Evolutionary conservation across 176 grass and related monocot species (phyloP).

Genomic region (Avena sativa): DNA sequence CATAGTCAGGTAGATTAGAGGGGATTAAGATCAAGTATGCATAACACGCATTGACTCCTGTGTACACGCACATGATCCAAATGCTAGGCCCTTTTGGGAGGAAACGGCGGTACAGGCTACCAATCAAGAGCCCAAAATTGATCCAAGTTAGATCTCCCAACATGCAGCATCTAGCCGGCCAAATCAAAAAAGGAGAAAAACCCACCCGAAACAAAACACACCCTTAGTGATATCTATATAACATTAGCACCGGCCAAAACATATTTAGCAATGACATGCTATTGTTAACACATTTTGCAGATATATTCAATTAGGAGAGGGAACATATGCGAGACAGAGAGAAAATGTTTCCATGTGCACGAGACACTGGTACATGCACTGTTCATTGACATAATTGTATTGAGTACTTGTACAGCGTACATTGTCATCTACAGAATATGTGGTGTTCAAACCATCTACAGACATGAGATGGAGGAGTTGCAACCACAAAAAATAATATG

Average conservation of each 20-base stretch:
- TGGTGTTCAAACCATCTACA: slow-evolving; percentile 23
- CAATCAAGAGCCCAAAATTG: no score
- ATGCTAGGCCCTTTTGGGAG: no score
- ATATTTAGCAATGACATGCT: background rate
- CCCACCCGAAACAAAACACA: no score
- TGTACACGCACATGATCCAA: no score
- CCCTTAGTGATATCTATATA: no score
- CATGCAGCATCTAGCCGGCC: no score
- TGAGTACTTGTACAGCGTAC: slow-evolving; percentile 36
- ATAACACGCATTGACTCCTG: no score
- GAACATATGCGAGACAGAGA: background rate
- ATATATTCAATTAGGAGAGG: background rate
- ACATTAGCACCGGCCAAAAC: background rate
- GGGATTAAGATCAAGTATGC: no score
- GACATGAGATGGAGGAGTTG: slow-evolving; percentile 23
- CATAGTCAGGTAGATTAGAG: no score
- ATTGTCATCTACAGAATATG: slow-evolving; percentile 24
- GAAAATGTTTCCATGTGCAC: slow-evolving; percentile 17
- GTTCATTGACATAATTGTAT: slow-evolving; percentile 47
- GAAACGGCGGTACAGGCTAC: no score
- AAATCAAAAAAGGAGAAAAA: no score
- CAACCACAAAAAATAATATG: background rate
- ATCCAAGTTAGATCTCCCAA: no score
- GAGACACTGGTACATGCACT: slow-evolving; percentile 28
- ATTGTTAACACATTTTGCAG: background rate